Evolutionary conservation across 1,139 yeast species (phyloP).

Genomic region (Candida sojae): DNA sequence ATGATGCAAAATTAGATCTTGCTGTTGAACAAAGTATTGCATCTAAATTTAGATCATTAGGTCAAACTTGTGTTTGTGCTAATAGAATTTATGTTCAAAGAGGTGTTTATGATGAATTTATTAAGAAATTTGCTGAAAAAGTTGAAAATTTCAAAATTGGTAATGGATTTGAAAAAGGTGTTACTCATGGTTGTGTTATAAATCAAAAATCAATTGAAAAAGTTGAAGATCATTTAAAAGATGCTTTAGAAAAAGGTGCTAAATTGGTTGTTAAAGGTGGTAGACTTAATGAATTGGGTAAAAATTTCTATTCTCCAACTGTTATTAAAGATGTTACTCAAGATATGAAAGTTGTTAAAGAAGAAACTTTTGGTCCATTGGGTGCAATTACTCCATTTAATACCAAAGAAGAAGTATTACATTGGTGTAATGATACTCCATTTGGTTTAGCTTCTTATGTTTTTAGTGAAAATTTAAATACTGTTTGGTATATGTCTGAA

Average conservation of each 20-base stretch:
- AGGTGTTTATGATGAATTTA: constrained; percentile 61
- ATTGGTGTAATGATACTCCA: constrained; percentile 40
- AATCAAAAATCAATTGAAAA: constrained; percentile 41
- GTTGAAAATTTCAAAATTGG: constrained; percentile 40
- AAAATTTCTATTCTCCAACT: constrained; percentile 41
- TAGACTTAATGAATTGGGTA: constrained; percentile 39
- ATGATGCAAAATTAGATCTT: constrained; percentile 49
- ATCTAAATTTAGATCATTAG: constrained; percentile 68
- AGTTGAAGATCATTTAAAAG: constrained; percentile 41
- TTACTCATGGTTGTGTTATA: constrained; percentile 48
- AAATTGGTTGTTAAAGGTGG: constrained; percentile 47
- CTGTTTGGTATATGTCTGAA: constrained; percentile 54
- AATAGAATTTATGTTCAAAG: constrained; percentile 80
- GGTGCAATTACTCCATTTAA: constrained; percentile 44
- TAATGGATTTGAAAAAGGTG: constrained; percentile 43
- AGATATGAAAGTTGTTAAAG: constrained; percentile 41
- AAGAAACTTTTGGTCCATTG: constrained; percentile 52
- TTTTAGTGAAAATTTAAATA: constrained; percentile 47
- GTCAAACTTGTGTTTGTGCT: constrained; percentile 91
- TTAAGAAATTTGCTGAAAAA: constrained; percentile 33
- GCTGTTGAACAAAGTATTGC: constrained; percentile 54
- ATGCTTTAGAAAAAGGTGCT: constrained; percentile 47
- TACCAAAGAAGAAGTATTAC: constrained; percentile 40
- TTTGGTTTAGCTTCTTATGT: constrained; percentile 50
- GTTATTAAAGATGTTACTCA: constrained; percentile 40